phyloP scores from a whole-genome alignment of 768 basidiomycete genomes.

The Boletus subparvulus region DNA sequence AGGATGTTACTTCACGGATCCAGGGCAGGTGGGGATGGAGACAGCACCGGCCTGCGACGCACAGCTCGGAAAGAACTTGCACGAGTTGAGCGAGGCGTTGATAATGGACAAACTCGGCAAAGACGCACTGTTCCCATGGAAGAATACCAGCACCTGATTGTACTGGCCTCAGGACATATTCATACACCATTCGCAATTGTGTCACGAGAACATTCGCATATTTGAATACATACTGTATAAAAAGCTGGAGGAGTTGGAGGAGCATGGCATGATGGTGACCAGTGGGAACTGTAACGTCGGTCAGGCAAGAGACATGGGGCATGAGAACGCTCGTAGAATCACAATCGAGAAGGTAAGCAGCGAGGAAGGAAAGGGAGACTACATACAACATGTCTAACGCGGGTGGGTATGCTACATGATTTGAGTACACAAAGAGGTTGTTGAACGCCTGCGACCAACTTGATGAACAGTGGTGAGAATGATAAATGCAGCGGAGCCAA shows the following conservation, averaged over 20 bases:
- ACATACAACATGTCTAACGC: conserved; percentile 16
- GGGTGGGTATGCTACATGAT: conserved; percentile 26
- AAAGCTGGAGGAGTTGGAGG: not conserved
- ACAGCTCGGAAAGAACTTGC: conserved; percentile 29
- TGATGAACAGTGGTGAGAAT: not conserved
- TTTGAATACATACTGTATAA: not conserved
- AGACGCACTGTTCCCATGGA: conserved; percentile 22
- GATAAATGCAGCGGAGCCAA: not conserved
- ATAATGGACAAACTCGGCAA: conserved; percentile 24
- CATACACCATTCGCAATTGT: conserved; percentile 1
- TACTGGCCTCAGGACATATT: not conserved
- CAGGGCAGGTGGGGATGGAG: conserved; percentile 15
- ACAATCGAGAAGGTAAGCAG: not conserved
- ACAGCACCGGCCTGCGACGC: conserved; percentile 22
- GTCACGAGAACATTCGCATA: not conserved
- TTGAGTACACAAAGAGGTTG: conserved; percentile 9
- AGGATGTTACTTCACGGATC: conserved; percentile 25
- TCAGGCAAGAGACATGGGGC: not conserved
- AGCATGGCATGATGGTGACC: not conserved
- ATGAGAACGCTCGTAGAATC: not conserved
- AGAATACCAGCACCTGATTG: conserved; percentile 2
- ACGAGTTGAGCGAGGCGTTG: conserved; percentile 32
- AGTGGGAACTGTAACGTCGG: not conserved
- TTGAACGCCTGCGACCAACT: conserved; percentile 15
- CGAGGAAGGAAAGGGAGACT: not conserved